Conservation (phyloP, 345 rosid species). For the Eucalyptus erythrocorys region DNA sequence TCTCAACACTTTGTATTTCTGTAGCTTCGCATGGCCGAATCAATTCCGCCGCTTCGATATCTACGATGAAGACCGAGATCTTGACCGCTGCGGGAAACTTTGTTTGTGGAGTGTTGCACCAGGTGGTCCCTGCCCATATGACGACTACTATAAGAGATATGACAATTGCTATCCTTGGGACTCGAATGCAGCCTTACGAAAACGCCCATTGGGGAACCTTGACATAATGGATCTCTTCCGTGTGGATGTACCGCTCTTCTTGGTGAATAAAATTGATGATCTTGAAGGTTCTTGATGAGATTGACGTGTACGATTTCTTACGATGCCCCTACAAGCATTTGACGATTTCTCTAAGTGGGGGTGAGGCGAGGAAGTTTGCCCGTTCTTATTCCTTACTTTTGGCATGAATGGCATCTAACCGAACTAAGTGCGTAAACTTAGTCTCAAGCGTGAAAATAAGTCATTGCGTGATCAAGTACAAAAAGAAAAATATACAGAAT, state of each 20-base stretch:
- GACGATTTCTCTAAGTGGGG: too few species aligned
- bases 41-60: neutral
- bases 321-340: too few species aligned
- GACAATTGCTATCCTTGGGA: neutral
- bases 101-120: neutral
- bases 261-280: neutral
- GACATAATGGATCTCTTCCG: neutral
- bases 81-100: neutral
- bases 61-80: neutral
- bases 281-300: neutral
- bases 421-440: too few species aligned
- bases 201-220: neutral
- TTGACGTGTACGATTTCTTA: too few species aligned
- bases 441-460: too few species aligned
- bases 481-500: too few species aligned
- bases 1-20: neutral
- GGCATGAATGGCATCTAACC: too few species aligned
- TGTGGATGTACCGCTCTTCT: neutral
- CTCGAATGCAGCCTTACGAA: too few species aligned
- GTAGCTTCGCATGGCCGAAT: neutral
- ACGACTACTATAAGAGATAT: neutral
- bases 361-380: too few species aligned
- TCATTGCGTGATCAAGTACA: too few species aligned
- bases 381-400: too few species aligned
- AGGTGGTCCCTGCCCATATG: neutral